phyloP scores from a whole-genome alignment of 1,284 basidiomycete genomes.

The Puccinia hordei region DNA sequence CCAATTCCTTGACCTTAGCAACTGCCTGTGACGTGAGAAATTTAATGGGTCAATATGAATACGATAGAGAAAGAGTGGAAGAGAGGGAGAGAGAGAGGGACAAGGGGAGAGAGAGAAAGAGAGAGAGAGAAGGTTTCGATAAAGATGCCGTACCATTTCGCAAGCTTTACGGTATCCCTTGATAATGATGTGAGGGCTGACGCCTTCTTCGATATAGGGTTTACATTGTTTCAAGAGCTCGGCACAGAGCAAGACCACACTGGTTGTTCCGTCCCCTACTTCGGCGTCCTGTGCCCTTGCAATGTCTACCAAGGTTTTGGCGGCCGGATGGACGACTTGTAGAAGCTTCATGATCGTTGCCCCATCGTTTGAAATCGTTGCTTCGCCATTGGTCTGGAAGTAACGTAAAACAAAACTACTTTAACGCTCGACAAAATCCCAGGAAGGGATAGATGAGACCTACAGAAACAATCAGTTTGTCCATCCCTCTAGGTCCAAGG shows the following conservation, averaged over 20 bases:
- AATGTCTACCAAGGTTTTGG: constrained; percentile 93
- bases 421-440: neutral
- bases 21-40: constrained; percentile 67
- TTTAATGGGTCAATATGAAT: neutral
- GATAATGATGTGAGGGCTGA: constrained; percentile 96
- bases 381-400: constrained; percentile 74
- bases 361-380: constrained; percentile 96
- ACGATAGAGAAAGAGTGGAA: neutral
- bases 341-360: constrained; percentile 95
- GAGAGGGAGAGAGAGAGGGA: too few relatives aligned
- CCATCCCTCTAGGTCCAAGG: constrained; percentile 97
- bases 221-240: constrained; percentile 92
- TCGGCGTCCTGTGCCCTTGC: constrained; percentile 97
- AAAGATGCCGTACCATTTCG: constrained; percentile 67
- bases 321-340: constrained; percentile 96
- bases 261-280: constrained; percentile 97
- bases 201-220: constrained; percentile 91
- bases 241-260: constrained; percentile 87
- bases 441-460: constrained; percentile 23
- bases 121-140: neutral
- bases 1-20: constrained; percentile 83
- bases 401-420: neutral
- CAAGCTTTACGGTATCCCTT: constrained; percentile 90
- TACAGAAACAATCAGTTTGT: constrained; percentile 72
- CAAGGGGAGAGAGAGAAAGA: too few relatives aligned